Evolutionary conservation across 441 rosid species (phyloP).

Genomic region (Raphanus hybrid): DNA sequence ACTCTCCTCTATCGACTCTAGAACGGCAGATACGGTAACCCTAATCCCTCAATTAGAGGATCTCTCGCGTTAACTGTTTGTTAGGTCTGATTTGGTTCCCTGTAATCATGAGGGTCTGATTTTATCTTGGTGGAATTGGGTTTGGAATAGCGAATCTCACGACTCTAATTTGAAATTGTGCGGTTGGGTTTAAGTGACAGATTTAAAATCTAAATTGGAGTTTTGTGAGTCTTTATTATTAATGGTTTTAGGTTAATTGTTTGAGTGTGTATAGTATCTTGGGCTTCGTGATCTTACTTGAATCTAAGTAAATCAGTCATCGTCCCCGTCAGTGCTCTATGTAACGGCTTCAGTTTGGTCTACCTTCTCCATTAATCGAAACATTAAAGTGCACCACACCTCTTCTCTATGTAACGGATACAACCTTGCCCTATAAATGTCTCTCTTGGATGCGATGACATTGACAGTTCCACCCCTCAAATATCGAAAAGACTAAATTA

Average conservation of each 20-base stretch:
- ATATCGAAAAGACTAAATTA: no score
- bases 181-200: not conserved
- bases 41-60: constrained; percentile 26
- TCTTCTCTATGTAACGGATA: no score
- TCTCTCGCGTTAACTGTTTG: not conserved
- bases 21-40: constrained; percentile 64
- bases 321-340: no score
- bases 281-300: constrained; percentile 1
- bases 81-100: constrained; percentile 17
- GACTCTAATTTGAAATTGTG: constrained; percentile 28
- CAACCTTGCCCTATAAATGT: no score
- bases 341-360: no score
- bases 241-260: constrained; percentile 20
- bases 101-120: not conserved
- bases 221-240: constrained; percentile 16
- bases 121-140: not conserved
- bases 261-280: not conserved
- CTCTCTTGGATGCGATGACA: no score
- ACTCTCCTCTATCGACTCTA: no score
- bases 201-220: constrained; percentile 36
- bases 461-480: no score
- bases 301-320: not conserved
- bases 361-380: no score
- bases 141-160: constrained; percentile 27
- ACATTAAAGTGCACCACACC: no score